Conservation (phyloP, 2,329 filamentous ascomycete genomes). For the Penicillium sclerotiorum region DNA sequence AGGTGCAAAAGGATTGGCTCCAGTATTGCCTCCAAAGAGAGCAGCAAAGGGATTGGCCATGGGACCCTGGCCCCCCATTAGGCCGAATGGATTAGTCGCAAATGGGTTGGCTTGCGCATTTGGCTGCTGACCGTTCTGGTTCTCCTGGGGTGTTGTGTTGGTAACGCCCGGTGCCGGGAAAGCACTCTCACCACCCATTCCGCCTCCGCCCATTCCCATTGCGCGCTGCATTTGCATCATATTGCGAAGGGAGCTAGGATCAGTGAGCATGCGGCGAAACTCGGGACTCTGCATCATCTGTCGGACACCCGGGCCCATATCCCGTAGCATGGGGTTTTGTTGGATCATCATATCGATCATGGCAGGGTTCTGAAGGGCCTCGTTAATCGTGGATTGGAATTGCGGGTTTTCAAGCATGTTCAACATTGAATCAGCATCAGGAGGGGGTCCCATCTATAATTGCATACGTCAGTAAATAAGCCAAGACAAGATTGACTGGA, state of each 20-base stretch:
- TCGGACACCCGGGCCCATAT: constrained; percentile 71
- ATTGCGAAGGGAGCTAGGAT: constrained; percentile 79
- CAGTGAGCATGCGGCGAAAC: constrained; percentile 90
- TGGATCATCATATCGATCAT: constrained; percentile 95
- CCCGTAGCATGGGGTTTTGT: constrained; percentile 79
- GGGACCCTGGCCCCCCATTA: constrained; percentile 20
- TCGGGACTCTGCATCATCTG: constrained; percentile 86
- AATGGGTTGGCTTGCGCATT: constrained; percentile 30
- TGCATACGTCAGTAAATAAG: background rate
- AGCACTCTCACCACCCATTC: constrained; percentile 49
- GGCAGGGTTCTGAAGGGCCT: constrained; percentile 91
- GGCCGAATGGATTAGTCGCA: constrained; percentile 18
- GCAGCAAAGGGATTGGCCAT: constrained; percentile 58
- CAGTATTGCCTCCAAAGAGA: constrained; percentile 52
- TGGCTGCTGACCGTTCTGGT: constrained; percentile 39
- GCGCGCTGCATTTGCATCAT: constrained; percentile 78
- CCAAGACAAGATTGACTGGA: background rate
- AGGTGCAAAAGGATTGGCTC: constrained; percentile 23
- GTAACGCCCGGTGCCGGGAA: constrained; percentile 93
- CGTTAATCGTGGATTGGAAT: constrained; percentile 84
- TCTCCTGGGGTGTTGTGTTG: constrained; percentile 72
- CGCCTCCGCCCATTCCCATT: constrained; percentile 56
- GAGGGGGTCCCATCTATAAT: constrained; percentile 83
- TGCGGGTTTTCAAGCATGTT: constrained; percentile 87
- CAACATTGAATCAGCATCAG: constrained; percentile 76